Base-by-base conservation (phyloP, 768 basidiomycete species). In the Boletus rex-veris region DNA sequence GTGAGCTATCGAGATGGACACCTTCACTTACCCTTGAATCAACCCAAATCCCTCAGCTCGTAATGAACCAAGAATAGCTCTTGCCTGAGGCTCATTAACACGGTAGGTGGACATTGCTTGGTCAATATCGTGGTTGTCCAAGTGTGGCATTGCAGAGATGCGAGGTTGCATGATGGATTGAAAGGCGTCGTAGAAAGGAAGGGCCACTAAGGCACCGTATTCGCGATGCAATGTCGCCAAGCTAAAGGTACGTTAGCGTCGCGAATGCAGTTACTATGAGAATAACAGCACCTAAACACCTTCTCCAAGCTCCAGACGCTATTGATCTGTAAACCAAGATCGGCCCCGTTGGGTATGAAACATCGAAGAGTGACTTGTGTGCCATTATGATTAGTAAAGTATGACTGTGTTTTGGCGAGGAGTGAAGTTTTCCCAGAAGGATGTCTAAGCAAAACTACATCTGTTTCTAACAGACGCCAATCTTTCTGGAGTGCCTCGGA, bases 51-150 rank as follows among this genome's bases (percentile, higher is more conserved):
- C 97, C 12, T 82, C 69, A 0, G 79, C 79, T 45, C 75, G 71
- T 59, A 95, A 75, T 0, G 93, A 83, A 31, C 84, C 84, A 14
- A 90, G 67, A 37, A 99, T 92, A 9, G 97, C 97, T 33, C 74
- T 80, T 8, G 97, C 95, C 69, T 99, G 97, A 2, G 97, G 97
- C 66, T 95, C 88, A 65, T 99, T 99, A 47, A 98, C 82, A 38
- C 78, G 75, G 66, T 88, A 87, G 3, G 73, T 74, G 8, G 75
- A 64, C 87, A 94, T 93, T 9, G 85, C 78, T 50, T 80, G 75
- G 48, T 79, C 68, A 7, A 96, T 67, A 24, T 85, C 82, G n/a
- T 63, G 68, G 6, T 61, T 54, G 8, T 84, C 77, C 33, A 83
- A 55, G n/a, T 61, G 66, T 1, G 80, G 68, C 8, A 74, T 70